Conservation (phyloP, 2,329 filamentous ascomycete genomes). For the Cercospora sojina region DNA sequence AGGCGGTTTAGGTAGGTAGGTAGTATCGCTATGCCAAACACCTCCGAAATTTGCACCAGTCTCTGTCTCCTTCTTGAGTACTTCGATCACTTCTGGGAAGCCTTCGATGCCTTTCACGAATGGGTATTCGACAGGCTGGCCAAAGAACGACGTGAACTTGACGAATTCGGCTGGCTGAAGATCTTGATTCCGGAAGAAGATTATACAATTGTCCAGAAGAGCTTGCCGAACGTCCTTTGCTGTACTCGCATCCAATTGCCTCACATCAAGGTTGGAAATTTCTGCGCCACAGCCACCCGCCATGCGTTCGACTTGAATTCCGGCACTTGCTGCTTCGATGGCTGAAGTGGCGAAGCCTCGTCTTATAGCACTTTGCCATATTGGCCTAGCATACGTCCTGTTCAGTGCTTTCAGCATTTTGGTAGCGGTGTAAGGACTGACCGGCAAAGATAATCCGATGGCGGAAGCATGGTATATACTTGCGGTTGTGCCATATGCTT, state of each 20-base stretch:
- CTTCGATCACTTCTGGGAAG: slow-evolving; percentile 29
- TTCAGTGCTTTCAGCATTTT: neutral
- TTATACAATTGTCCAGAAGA: slow-evolving; percentile 72
- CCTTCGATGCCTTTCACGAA: slow-evolving; percentile 30
- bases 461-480: neutral
- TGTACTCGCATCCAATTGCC: slow-evolving; percentile 60
- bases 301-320: slow-evolving; percentile 17
- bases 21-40: slow-evolving; percentile 31
- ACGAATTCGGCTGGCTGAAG: slow-evolving; percentile 67
- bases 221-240: slow-evolving; percentile 73
- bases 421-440: neutral
- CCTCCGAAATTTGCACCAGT: slow-evolving; percentile 30
- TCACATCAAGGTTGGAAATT: slow-evolving; percentile 67
- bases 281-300: slow-evolving; percentile 62
- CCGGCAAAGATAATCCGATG: neutral
- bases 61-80: slow-evolving; percentile 29
- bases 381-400: neutral
- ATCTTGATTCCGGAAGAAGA: slow-evolving; percentile 72
- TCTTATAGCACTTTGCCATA: neutral
- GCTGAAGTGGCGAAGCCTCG: slow-evolving; percentile 10
- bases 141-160: slow-evolving; percentile 71
- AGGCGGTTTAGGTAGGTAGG: slow-evolving; percentile 28
- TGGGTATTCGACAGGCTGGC: slow-evolving; percentile 58
- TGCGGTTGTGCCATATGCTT: neutral
- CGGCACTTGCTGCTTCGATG: neutral